These are phyloP conservation scores for Botryosphaeria agaves DNA, from an alignment of 2,329 filamentous ascomycete species.

Conservation along the genomic window DNA sequence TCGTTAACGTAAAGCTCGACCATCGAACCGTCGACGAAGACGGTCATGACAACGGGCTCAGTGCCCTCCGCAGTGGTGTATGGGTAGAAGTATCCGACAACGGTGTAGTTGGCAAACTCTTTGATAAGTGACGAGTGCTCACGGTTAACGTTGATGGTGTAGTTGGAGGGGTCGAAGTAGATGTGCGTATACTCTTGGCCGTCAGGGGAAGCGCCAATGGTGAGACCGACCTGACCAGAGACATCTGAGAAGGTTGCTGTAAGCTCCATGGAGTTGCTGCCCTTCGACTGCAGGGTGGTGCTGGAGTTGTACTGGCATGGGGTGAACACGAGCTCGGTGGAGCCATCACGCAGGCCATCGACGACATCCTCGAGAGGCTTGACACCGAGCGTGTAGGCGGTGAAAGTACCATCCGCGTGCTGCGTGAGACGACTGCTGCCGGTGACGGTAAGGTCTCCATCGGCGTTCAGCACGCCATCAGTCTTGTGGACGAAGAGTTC, in stretches of 20 bases:
- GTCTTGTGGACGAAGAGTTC: conserved; percentile 29
- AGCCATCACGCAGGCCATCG: conserved; percentile 17
- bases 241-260: conserved; percentile 20
- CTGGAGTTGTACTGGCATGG: conserved; percentile 10
- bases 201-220: conserved; percentile 23
- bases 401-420: conserved; percentile 20
- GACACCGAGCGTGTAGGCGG: conserved; percentile 25
- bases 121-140: conserved; percentile 22
- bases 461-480: conserved; percentile 17
- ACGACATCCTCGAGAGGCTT: conserved; percentile 27
- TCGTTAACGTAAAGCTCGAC: conserved; percentile 30
- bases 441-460: conserved; percentile 15
- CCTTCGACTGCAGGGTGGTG: conserved; percentile 11
- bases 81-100: conserved; percentile 28
- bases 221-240: conserved; percentile 23
- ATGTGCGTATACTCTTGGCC: conserved; percentile 27
- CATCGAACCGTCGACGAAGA: conserved; percentile 30
- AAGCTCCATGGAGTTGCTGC: conserved; percentile 22
- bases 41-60: conserved; percentile 24
- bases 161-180: conserved; percentile 26
- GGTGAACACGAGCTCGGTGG: conserved; percentile 9
- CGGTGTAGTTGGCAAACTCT: conserved; percentile 24
- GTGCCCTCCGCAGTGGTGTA: conserved; percentile 17
- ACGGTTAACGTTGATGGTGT: conserved; percentile 28
- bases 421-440: conserved; percentile 19